These are phyloP conservation scores for Termitomyces sp. DNA, from an alignment of 768 basidiomycete genomes.

Conservation along the genomic window DNA sequence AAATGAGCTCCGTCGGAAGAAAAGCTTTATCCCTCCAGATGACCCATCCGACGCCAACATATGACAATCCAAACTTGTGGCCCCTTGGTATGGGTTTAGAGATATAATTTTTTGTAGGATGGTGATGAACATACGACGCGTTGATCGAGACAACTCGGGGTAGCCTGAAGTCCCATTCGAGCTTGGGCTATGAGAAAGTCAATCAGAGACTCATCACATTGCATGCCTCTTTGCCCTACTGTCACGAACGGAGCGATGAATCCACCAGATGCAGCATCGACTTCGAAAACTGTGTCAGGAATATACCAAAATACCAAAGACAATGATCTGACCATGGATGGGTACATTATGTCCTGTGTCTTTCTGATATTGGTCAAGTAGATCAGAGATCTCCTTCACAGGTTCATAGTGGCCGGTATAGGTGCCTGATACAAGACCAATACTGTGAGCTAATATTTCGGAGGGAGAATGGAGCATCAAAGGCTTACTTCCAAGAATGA, in stretches of 20 bases:
- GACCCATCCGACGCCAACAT: no score
- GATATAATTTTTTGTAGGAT: no score
- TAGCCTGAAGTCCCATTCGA: conserved; percentile 66
- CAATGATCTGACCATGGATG: conserved; percentile 59
- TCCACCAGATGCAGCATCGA: no score
- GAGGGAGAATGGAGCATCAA: conserved; percentile 40
- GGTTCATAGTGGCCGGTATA: conserved; percentile 78
- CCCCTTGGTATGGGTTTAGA: not conserved
- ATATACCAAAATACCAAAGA: conserved; percentile 29
- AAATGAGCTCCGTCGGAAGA: conserved; percentile 69
- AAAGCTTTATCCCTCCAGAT: conserved; percentile 62
- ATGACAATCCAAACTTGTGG: no score
- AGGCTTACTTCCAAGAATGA: conserved; percentile 40
- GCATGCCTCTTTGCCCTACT: conserved; percentile 17
- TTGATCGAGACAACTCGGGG: no score
- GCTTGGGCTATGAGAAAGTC: conserved; percentile 40
- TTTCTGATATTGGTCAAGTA: conserved; percentile 65
- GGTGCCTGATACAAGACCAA: conserved; percentile 25
- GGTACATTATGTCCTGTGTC: conserved; percentile 58
- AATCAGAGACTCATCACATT: conserved; percentile 23
- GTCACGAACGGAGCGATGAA: conserved; percentile 65
- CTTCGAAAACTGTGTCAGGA: conserved; percentile 38
- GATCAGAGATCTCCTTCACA: conserved; percentile 83
- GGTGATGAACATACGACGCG: conserved; percentile 31
- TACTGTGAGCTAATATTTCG: conserved; percentile 4